phyloP scores from a whole-genome alignment of 352 stramenopile genomes.

The Globisporangium middletonii region DNA sequence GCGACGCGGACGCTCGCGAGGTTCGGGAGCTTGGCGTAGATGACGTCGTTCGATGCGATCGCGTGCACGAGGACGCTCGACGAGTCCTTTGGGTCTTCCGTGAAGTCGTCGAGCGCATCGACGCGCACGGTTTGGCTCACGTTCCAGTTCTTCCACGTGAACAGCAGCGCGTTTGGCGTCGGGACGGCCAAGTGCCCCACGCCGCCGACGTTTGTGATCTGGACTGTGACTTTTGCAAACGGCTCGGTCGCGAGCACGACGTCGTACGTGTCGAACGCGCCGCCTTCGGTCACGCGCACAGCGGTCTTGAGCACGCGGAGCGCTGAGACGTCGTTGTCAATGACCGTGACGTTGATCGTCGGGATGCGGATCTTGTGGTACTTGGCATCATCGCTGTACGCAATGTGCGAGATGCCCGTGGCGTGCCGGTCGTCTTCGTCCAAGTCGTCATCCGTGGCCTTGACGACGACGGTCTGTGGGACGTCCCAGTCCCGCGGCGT shows the following conservation, averaged over 20 bases:
- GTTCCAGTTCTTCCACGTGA: constrained; percentile 74
- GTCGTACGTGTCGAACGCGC: constrained; percentile 35
- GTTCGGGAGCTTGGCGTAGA: constrained; percentile 43
- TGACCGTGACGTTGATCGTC: constrained; percentile 51
- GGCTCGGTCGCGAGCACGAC: constrained; percentile 55
- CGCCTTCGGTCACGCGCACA: constrained; percentile 41
- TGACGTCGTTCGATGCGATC: constrained; percentile 56
- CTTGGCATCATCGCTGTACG: constrained; percentile 61
- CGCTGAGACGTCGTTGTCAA: constrained; percentile 55
- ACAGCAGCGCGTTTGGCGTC: constrained; percentile 30
- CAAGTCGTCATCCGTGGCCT: constrained; percentile 56
- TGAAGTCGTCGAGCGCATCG: constrained; percentile 52
- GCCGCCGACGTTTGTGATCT: constrained; percentile 37
- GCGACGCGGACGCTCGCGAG: constrained; percentile 38
- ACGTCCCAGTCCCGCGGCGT: constrained; percentile 62
- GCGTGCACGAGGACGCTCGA: constrained; percentile 47
- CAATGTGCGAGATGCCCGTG: constrained; percentile 64
- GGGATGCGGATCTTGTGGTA: constrained; percentile 58
- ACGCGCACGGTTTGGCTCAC: constrained; percentile 43
- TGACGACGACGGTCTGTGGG: constrained; percentile 39
- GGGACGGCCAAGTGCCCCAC: constrained; percentile 38
- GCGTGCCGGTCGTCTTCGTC: constrained; percentile 61
- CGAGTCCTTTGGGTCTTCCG: constrained; percentile 38
- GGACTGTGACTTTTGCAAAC: constrained; percentile 57
- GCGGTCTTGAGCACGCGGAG: constrained; percentile 38